Evolutionary conservation across 1,284 basidiomycete species (phyloP), one percentile per base, ranked within the genome.

Genomic region (Laetiporus sulphureus): DNA sequence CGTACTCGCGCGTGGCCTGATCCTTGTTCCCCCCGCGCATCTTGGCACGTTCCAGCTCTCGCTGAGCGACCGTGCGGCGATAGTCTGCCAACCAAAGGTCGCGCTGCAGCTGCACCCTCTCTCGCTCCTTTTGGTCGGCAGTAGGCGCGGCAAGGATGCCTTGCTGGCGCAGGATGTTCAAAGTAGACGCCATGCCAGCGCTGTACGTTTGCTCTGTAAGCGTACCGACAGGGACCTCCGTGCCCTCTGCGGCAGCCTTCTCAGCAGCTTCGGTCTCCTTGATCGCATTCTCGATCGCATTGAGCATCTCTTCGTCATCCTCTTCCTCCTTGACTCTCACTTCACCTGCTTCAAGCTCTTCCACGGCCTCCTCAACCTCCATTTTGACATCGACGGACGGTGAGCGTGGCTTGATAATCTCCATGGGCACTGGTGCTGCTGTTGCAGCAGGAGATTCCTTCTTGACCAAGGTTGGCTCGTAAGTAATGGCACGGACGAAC

Each of bases 1-100:
- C 92, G 59, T 91, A 93, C 64, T 99, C 96, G 42, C 94, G 79
- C 47, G 90, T 86, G 16, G 90, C 85, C 65, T 98, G 95, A 59
- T 96, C 94, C 63, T 88, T 93, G 61, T 83, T 84, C n/a, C 73
- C 75, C 3, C 87, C 87, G 35, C 90, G 77, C 4, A 81, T 69
- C 51, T 80, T 79, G 45, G 86, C 63, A 35, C 76, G 75, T 44
- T 95, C 92, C 34, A 87, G 58, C 55, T 96, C 93, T 25, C 91
- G 79, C 51, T 88, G 75, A 6, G 84, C 77, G 42, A 87, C 69
- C 44, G 82, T 74, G 29, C 73, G 75, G 23, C 92, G 77, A 57
- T 93, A 83, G 48, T 91, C 83, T 0, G 90, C 83, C 1, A 98
- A 68, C 94, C 95, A 99, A 4, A 87, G 53, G 63, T 98, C 93